Conservation (phyloP, 441 rosid species). For the Mallotus japonicus region DNA sequence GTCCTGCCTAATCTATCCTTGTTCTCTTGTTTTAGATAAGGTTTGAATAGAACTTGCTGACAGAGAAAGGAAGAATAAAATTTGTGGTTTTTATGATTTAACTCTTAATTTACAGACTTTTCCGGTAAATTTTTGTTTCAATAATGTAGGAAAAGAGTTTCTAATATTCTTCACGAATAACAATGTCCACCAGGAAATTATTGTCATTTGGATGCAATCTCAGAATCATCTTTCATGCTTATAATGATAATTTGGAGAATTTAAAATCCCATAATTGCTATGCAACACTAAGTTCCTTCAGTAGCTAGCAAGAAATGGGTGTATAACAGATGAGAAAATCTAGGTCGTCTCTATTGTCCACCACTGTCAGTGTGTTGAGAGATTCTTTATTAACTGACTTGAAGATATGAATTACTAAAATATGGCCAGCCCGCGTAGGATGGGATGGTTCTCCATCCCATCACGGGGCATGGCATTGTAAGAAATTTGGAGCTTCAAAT, state of each 20-base stretch:
- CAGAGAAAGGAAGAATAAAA: neutral
- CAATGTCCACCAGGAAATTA: neutral
- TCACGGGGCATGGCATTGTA: too few relatives aligned
- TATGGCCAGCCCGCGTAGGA: neutral
- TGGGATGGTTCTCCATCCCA: too few relatives aligned
- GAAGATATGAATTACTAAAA: neutral
- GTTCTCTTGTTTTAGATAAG: neutral
- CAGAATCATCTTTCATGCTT: slow-evolving; percentile 2
- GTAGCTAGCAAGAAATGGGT: neutral
- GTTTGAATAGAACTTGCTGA: neutral
- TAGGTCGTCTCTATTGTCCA: neutral
- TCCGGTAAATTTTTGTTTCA: neutral
- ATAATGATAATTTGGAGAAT: neutral
- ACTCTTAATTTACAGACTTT: neutral
- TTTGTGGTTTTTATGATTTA: neutral
- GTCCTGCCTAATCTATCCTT: neutral
- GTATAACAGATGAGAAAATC: neutral
- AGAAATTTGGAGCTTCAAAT: too few relatives aligned
- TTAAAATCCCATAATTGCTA: neutral
- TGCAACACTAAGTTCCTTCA: neutral
- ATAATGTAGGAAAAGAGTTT: neutral
- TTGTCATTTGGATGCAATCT: neutral
- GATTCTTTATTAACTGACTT: neutral
- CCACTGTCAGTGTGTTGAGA: neutral
- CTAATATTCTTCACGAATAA: neutral